phyloP scores from a whole-genome alignment of 1,284 basidiomycete genomes.

The Neolentinus lepideus region DNA sequence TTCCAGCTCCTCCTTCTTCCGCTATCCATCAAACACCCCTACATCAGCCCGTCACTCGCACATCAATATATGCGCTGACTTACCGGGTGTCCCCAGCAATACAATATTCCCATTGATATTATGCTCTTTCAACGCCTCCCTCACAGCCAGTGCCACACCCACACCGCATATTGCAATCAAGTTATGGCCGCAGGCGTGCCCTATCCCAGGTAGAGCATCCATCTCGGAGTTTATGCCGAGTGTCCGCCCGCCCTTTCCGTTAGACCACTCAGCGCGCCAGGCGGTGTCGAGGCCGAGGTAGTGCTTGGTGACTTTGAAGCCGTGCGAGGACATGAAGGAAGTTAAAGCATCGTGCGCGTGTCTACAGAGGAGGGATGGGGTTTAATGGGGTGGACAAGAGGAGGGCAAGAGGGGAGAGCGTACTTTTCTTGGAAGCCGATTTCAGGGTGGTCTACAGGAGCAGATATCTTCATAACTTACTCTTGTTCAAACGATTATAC shows the following conservation, averaged over 20 bases:
- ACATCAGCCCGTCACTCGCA: not conserved
- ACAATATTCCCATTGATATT: conserved; percentile 67
- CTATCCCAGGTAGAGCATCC: conserved; percentile 52
- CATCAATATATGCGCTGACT: conserved; percentile 5
- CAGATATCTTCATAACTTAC: no score
- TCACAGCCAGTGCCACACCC: conserved; percentile 68
- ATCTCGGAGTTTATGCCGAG: conserved; percentile 75
- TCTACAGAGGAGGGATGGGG: conserved; percentile 10
- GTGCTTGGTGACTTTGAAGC: conserved; percentile 50
- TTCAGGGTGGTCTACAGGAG: conserved; percentile 22
- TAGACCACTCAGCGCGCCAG: conserved; percentile 57
- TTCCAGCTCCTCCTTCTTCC: conserved; percentile 78
- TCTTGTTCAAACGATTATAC: no score
- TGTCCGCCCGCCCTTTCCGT: conserved; percentile 44
- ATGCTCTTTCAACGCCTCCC: conserved; percentile 56
- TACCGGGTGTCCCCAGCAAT: conserved; percentile 81
- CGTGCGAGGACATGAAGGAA: conserved; percentile 33
- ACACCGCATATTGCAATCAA: conserved; percentile 80
- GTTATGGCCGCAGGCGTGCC: conserved; percentile 82
- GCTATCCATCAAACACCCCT: conserved; percentile 27
- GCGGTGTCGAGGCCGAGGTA: conserved; percentile 57
- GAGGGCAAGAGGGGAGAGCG: not conserved
- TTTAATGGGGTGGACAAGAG: no score
- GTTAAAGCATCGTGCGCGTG: conserved; percentile 30
- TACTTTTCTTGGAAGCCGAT: conserved; percentile 21